Base-by-base conservation (phyloP, 2,329 filamentous ascomycete genomes). In the Sporothrix protearum region DNA sequence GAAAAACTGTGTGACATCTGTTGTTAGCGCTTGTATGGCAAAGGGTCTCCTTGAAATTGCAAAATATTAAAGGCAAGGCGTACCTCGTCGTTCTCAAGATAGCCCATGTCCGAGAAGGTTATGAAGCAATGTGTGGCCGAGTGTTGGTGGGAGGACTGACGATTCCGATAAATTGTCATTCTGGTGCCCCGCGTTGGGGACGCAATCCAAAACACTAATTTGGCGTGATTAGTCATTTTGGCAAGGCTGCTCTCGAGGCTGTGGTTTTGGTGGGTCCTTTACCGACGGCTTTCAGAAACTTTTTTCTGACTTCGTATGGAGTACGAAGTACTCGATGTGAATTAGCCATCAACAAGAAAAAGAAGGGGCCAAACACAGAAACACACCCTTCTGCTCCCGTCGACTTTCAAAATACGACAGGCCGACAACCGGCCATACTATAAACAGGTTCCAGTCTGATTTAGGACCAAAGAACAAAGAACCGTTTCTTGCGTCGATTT, bases 1-100 rank as follows among this genome's bases (percentile, higher is more conserved):
- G 82, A 95, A 94, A 85, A 95, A 95, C 91, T 94, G 77, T 10
- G 72, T 57, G 47, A 25, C 22, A 19, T 12, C 3, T 28, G 10
- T 8, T 2, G 59, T 70, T 63, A 71, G 55, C 0, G 8, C 6
- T n/a, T 19, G 55, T 2, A 14, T 6, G 51, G 25, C 4, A 12
- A 55, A 1, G 3, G 2, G 2, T 2, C 2, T 47, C 7, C 7
- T 28, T 0, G 19, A 28, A 53, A n/a, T 10, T 8, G 9, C 10
- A 14, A 16, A 6, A 2, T 2, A 2, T 2, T 3, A 28, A 22
- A 6, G 25, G n/a, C n/a, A n/a, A 10, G 19, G 45, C 57, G 47
- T 36, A 83, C 82, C 79, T 83, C 81, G 68, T 83, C 81, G 70
- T 82, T 80, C 72, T 78, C 79, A 61, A 83, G 75, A 72, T 78